Evolutionary conservation across 129 eudicot species (phyloP).

Genomic region (Chrysanthemum lavandulifolium): DNA sequence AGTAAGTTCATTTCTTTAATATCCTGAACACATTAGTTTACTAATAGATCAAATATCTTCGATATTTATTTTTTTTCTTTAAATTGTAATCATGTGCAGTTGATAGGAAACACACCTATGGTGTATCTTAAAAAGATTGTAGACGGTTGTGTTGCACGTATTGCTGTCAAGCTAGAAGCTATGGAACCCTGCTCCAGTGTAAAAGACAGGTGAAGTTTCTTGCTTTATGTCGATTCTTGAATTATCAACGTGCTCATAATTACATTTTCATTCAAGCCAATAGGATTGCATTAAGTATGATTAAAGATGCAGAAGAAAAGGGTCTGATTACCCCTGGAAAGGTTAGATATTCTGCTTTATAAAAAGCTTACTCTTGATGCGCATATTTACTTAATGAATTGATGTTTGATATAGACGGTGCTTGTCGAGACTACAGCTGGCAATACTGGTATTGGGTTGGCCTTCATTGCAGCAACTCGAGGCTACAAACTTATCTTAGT

Average conservation of each 20-base stretch:
- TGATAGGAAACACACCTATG: conserved; percentile 73
- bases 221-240: not conserved
- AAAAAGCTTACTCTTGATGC: not conserved
- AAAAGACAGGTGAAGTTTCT: conserved; percentile 53
- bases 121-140: conserved; percentile 63
- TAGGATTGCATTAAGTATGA: conserved; percentile 66
- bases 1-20: conserved; percentile 33
- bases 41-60: not conserved
- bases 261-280: not conserved
- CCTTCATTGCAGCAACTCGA: conserved; percentile 63
- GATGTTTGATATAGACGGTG: conserved; percentile 39
- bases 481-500: conserved; percentile 59
- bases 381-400: not conserved
- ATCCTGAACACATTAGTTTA: not conserved
- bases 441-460: conserved; percentile 80
- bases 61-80: too few relatives aligned
- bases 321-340: conserved; percentile 73
- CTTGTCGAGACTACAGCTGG: conserved; percentile 72
- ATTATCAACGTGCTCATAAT: not conserved
- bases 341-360: conserved; percentile 33
- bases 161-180: conserved; percentile 64
- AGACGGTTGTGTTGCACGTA: conserved; percentile 62
- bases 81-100: conserved; percentile 32
- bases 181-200: conserved; percentile 80
- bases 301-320: conserved; percentile 75